Evolutionary conservation across 2,329 filamentous ascomycete genomes (phyloP), one percentile per base, ranked within the genome.

Genomic region (Verticillium dahliae): DNA sequence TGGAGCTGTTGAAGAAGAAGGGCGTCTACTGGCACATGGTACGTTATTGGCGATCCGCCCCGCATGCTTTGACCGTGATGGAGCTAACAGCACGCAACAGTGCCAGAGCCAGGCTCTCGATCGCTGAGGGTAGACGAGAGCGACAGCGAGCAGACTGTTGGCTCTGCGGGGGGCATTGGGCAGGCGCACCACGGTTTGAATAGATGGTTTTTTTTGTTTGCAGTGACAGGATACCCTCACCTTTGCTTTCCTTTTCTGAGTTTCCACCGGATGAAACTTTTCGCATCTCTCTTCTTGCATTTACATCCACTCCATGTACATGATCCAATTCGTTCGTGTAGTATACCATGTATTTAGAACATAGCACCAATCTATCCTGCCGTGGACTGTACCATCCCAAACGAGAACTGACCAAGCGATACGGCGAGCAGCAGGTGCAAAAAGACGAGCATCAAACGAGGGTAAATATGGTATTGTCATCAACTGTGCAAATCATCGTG

Each of bases 1-100:
- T 62, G 1, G 83, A 85, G 67, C 67, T 86, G 62, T 63, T 85
- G 63, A 78, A 73, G 70, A 76, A 76, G 73, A 79, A 71, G 67
- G 83, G 83, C 1, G 76, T 83, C 6, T 85, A 85, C 63, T 85
- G 81, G 79, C 76, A 82, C 61, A 85, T 85, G 83, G 83, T 85
- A 65, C 71, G 81, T 76, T 6, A n/a, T 22, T 27, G 22, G 45
- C 27, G 45, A 59, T 37, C 11, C n/a, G 22, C n/a, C 11, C 0
- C 38, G 15, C 52, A 9, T 34, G 11, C 27, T 56, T n/a, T 56
- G 27, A 22, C 15, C 35, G 11, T 22, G 50, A 62, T 66, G 27
- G 4, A 31, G 57, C 70, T 75, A 65, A 72, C 56, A 65, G 72
- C 56, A 41, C 10, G 22, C 13, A 54, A 63, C 18, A 85, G 82